phyloP scores from a whole-genome alignment of 768 basidiomycete genomes.

The Tulasnella sp. region DNA sequence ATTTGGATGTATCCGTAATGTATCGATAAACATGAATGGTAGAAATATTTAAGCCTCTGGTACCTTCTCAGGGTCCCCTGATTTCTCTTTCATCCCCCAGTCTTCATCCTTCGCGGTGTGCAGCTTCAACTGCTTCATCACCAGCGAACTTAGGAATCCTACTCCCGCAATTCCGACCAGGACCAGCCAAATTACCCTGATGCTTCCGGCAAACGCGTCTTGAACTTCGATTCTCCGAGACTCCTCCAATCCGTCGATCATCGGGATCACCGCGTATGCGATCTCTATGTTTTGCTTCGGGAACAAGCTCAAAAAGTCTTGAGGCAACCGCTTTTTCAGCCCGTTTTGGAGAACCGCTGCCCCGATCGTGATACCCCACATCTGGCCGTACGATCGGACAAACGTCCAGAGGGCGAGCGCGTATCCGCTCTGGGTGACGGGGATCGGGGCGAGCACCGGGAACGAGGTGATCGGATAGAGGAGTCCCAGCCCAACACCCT shows the following conservation, averaged over 20 bases:
- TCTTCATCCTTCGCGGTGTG: constrained; percentile 30
- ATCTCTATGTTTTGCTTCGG: constrained; percentile 29
- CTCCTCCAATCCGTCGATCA: constrained; percentile 18
- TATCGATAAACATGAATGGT: not conserved
- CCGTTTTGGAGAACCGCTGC: constrained; percentile 46
- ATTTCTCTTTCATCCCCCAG: constrained; percentile 30
- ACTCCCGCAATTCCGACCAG: constrained; percentile 36
- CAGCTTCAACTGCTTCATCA: constrained; percentile 34
- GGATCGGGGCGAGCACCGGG: constrained; percentile 29
- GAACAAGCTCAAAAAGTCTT: constrained; percentile 32
- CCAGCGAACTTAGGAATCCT: constrained; percentile 32
- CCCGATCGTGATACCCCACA: constrained; percentile 37
- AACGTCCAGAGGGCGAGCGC: constrained; percentile 25
- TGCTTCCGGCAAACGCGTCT: constrained; percentile 24
- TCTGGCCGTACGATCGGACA: constrained; percentile 28
- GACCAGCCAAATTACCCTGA: constrained; percentile 24
- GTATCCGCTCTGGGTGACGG: constrained; percentile 21
- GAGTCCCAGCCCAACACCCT: constrained; percentile 14
- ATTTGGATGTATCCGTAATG: not conserved
- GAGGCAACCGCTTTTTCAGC: constrained; percentile 38
- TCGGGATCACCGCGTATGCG: constrained; percentile 25
- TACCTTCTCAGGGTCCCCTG: constrained; percentile 10
- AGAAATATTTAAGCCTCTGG: not conserved
- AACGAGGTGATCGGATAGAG: constrained; percentile 25
- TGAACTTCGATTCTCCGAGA: constrained; percentile 18